These are phyloP conservation scores for Mucor circinelloides DNA, from an alignment of 371 early-diverging fungal genomes.

Conservation along the genomic window DNA sequence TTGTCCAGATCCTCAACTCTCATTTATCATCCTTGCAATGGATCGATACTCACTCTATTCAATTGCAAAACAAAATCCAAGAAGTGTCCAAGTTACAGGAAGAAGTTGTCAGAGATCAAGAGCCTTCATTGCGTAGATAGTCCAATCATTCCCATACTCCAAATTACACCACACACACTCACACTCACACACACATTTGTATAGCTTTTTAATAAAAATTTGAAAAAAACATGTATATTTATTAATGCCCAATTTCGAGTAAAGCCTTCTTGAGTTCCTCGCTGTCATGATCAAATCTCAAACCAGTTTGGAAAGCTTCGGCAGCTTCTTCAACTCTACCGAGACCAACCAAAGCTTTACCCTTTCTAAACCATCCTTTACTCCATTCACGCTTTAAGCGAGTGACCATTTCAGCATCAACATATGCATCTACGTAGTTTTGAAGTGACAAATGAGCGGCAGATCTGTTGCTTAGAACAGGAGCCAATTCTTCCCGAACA, in stretches of 20 bases:
- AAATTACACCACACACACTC: background rate
- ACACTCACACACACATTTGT: background rate
- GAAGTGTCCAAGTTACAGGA: constrained; percentile 54
- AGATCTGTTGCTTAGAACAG: constrained; percentile 73
- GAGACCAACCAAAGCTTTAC: constrained; percentile 71
- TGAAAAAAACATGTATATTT: background rate
- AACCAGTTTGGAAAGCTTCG: constrained; percentile 68
- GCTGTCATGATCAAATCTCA: constrained; percentile 70
- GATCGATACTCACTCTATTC: constrained; percentile 69
- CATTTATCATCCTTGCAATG: constrained; percentile 91
- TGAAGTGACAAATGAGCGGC: constrained; percentile 70
- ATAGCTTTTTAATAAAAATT: background rate
- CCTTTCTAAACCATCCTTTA: constrained; percentile 83
- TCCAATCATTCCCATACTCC: background rate
- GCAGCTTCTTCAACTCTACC: constrained; percentile 68
- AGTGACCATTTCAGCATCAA: constrained; percentile 79
- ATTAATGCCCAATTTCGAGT: constrained; percentile 15
- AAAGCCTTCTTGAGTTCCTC: constrained; percentile 59
- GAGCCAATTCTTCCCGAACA: constrained; percentile 71
- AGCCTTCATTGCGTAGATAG: constrained; percentile 19
- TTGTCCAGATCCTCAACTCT: constrained; percentile 86
- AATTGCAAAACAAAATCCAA: constrained; percentile 54
- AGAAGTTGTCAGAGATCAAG: constrained; percentile 33
- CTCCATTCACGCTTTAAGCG: constrained; percentile 75
- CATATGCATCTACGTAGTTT: constrained; percentile 72